These are phyloP conservation scores for Fraxinus sp. DNA, from an alignment of 305 asterid species.

Conservation along the genomic window DNA sequence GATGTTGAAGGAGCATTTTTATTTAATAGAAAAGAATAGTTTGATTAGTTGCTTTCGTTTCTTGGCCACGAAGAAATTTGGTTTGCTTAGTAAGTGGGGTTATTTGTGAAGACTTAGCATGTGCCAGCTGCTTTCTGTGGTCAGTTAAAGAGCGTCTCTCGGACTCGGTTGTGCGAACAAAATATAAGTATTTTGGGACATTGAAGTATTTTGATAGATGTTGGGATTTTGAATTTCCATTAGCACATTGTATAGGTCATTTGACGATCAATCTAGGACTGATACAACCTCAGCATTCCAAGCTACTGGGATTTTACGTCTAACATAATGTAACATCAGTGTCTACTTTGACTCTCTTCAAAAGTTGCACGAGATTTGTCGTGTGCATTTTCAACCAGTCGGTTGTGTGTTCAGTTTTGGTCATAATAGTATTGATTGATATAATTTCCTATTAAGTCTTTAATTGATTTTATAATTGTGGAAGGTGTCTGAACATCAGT, in stretches of 20 bases:
- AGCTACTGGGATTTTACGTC: background rate
- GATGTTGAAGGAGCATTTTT: background rate
- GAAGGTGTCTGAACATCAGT: background rate
- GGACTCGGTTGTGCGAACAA: no score
- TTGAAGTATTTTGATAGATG: background rate
- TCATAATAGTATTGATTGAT: background rate
- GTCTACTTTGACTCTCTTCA: background rate
- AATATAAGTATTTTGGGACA: background rate
- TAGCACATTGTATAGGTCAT: background rate
- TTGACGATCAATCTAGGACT: background rate
- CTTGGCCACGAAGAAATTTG: conserved; percentile 12
- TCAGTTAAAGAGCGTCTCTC: background rate
- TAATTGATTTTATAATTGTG: background rate
- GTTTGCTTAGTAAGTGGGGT: background rate
- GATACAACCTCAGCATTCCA: background rate
- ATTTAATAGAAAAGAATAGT: background rate
- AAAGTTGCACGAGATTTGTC: background rate
- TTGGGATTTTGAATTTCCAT: background rate
- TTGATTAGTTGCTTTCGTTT: conserved; percentile 2
- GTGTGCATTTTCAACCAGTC: background rate
- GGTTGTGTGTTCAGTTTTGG: background rate
- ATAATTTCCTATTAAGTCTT: background rate
- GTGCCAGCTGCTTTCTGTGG: background rate
- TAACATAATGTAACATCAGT: background rate
- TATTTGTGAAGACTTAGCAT: background rate